Conservation (phyloP, 768 basidiomycete species). For the Lentinula sp. region DNA sequence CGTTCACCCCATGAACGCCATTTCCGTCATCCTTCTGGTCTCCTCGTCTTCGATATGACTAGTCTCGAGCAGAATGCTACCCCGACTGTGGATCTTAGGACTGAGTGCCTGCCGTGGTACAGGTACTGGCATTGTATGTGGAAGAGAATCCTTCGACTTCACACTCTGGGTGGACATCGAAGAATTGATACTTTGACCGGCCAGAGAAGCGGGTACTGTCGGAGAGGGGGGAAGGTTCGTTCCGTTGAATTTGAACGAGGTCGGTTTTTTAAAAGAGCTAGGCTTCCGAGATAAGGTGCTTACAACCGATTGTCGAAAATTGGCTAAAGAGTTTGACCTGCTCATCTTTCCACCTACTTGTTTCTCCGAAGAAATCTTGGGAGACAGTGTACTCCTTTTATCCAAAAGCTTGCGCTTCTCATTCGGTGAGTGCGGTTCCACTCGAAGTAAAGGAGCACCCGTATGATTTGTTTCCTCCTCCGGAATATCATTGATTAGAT, state of each 20-base stretch:
- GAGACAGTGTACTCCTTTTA: neutral
- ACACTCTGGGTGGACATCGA: neutral
- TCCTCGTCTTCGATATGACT: slow-evolving; percentile 61
- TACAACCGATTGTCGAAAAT: slow-evolving; percentile 39
- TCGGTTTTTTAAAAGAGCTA: slow-evolving; percentile 15
- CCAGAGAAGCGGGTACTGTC: slow-evolving; percentile 15
- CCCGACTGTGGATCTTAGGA: slow-evolving; percentile 55
- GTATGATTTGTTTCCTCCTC: slow-evolving; percentile 8
- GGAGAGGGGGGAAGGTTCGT: slow-evolving; percentile 35
- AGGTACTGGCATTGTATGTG: neutral
- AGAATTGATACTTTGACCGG: neutral
- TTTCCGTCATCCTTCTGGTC: slow-evolving; percentile 61
- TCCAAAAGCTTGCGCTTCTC: neutral
- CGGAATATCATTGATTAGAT: slow-evolving; percentile 6
- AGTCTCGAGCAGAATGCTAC: slow-evolving; percentile 49
- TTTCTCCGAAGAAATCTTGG: neutral
- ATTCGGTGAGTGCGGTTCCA: neutral
- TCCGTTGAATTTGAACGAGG: slow-evolving; percentile 20
- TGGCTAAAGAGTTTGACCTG: slow-evolving; percentile 32
- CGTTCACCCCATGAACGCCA: slow-evolving; percentile 51
- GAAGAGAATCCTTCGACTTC: neutral
- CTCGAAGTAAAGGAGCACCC: neutral
- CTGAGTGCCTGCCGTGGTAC: slow-evolving; percentile 35
- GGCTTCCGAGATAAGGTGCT: slow-evolving; percentile 22
- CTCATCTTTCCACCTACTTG: slow-evolving; percentile 11